These are phyloP conservation scores for Arthroderma sp. DNA, from an alignment of 2,329 filamentous ascomycete genomes.

Conservation along the genomic window DNA sequence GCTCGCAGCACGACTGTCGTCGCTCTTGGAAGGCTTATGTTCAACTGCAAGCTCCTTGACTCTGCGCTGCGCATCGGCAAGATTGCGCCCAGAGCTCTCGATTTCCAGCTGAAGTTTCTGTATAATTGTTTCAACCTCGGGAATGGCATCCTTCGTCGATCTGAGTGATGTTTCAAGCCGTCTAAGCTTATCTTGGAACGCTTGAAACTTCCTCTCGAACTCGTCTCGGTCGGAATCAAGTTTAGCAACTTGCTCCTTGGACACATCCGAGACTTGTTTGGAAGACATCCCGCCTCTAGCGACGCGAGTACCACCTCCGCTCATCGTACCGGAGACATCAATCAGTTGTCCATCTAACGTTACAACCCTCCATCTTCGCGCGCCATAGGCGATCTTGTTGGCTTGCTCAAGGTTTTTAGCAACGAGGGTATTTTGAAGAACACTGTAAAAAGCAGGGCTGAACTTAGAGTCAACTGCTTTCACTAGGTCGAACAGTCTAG, in stretches of 20 bases:
- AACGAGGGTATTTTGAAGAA: slow-evolving; percentile 88
- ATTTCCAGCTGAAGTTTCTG: slow-evolving; percentile 84
- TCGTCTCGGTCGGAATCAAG: slow-evolving; percentile 77
- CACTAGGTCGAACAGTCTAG: slow-evolving; percentile 83
- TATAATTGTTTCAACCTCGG: slow-evolving; percentile 73
- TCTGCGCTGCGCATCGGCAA: slow-evolving; percentile 69
- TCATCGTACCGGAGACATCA: slow-evolving; percentile 98
- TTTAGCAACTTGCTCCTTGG: slow-evolving; percentile 76
- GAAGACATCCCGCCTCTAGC: slow-evolving; percentile 94
- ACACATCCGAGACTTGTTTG: slow-evolving; percentile 75
- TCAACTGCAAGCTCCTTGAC: slow-evolving; percentile 73
- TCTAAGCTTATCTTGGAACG: slow-evolving; percentile 72
- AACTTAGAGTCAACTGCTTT: slow-evolving; percentile 80
- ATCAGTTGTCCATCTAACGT: slow-evolving; percentile 92
- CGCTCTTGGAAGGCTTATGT: slow-evolving; percentile 65
- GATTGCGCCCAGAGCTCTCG: slow-evolving; percentile 71
- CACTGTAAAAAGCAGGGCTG: slow-evolving; percentile 83
- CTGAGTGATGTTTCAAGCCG: slow-evolving; percentile 63
- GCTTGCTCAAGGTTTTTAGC: slow-evolving; percentile 88
- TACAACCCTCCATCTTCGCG: slow-evolving; percentile 87
- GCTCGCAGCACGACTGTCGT: slow-evolving; percentile 57
- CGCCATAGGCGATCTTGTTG: slow-evolving; percentile 91
- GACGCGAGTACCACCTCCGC: slow-evolving; percentile 80
- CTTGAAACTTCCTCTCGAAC: slow-evolving; percentile 67
- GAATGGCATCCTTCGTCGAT: slow-evolving; percentile 63